These are phyloP conservation scores for Amanita inopinata DNA, from an alignment of 768 basidiomycete species.

Conservation along the genomic window DNA sequence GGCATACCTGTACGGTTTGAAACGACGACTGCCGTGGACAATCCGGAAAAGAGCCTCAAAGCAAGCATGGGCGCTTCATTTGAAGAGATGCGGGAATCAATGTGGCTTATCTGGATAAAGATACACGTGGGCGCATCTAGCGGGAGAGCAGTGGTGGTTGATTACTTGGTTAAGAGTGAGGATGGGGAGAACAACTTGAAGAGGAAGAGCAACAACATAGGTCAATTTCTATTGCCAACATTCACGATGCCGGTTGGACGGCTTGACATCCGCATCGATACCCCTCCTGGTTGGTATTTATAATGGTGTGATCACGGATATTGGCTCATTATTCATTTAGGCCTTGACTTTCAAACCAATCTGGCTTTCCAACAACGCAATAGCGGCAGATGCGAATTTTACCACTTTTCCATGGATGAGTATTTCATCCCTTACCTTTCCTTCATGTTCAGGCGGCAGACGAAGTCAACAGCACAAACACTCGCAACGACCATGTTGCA, in stretches of 20 bases:
- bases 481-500: neutral
- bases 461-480: neutral
- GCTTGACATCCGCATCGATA: conserved; percentile 53
- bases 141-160: conserved; percentile 45
- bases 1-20: conserved; percentile 58
- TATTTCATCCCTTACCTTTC: conserved; percentile 11
- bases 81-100: conserved; percentile 43
- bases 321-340: conserved; percentile 19
- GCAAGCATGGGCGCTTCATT: conserved; percentile 31
- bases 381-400: conserved; percentile 4
- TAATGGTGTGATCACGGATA: conserved; percentile 8
- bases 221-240: conserved; percentile 51
- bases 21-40: conserved; percentile 31
- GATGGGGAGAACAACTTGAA: conserved; percentile 8
- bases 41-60: conserved; percentile 23
- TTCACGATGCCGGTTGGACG: conserved; percentile 61
- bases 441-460: conserved; percentile 11
- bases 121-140: conserved; percentile 43
- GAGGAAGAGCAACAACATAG: conserved; percentile 25
- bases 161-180: conserved; percentile 48
- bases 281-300: conserved; percentile 36
- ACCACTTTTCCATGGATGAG: conserved; percentile 7
- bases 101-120: conserved; percentile 60
- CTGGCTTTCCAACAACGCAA: neutral
- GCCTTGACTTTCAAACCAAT: conserved; percentile 27